A percentile compares a stretch with the other conserved stretches of the same genome.
Evolutionary conservation across 2,329 filamentous ascomycete genomes (phyloP).

Genomic region (Clonostachys byssicola): DNA sequence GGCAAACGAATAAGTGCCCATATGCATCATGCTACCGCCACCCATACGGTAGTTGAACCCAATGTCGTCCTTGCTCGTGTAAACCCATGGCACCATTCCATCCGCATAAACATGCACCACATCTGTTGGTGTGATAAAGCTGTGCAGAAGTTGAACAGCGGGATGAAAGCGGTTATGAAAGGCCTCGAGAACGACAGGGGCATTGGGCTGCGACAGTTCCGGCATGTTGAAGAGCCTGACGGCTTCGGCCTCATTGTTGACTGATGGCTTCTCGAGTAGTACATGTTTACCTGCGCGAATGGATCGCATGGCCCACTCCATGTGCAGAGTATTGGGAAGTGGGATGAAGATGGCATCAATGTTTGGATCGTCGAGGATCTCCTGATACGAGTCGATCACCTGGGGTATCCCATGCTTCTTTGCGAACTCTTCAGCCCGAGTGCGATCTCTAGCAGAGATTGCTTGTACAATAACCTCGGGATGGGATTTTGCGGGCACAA

Average conservation of each 20-base stretch:
- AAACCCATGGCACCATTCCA: constrained; percentile 19
- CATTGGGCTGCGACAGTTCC: constrained; percentile 18
- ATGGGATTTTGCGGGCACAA: constrained; percentile 45
- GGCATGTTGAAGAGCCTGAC: constrained; percentile 33
- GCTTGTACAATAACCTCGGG: constrained; percentile 47
- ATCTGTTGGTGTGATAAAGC: constrained; percentile 26
- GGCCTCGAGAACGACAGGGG: constrained; percentile 47
- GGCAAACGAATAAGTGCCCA: constrained; percentile 33
- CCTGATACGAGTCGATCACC: constrained; percentile 42
- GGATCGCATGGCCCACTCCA: constrained; percentile 38
- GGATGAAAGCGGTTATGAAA: constrained; percentile 48
- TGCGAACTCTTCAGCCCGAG: constrained; percentile 42
- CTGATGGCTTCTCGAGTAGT: constrained; percentile 48
- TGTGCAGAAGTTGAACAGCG: constrained; percentile 34
- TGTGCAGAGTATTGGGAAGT: constrained; percentile 33
- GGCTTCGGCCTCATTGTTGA: constrained; percentile 40
- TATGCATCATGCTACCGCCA: constrained; percentile 33
- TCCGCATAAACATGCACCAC: constrained; percentile 25
- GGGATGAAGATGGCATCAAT: constrained; percentile 44
- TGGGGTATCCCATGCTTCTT: constrained; percentile 46
- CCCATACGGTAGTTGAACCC: constrained; percentile 33
- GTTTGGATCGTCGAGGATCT: constrained; percentile 22
- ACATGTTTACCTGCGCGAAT: constrained; percentile 44
- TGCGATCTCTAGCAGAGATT: constrained; percentile 44
- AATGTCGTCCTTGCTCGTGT: constrained; percentile 32